phyloP scores from a whole-genome alignment of 1,139 yeast species.

The Nakaseomyces bracarensis region DNA sequence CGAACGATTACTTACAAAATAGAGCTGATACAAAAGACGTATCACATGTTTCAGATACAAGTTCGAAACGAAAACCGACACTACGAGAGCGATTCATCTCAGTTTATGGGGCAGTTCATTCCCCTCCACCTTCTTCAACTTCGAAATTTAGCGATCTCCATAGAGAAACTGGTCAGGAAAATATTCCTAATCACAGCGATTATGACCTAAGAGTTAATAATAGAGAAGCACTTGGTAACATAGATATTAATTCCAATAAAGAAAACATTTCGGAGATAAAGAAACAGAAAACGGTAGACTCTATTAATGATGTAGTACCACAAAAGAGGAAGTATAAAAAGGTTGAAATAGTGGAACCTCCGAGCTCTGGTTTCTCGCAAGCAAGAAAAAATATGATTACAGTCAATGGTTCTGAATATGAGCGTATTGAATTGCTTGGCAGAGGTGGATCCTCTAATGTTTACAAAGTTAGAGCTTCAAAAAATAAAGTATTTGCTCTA shows the following conservation, averaged over 20 bases:
- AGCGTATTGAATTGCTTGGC: constrained; percentile 71
- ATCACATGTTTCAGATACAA: background rate
- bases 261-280: constrained; percentile 9
- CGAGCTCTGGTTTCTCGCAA: constrained; percentile 9
- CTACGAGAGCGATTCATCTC: constrained; percentile 20
- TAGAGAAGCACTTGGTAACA: constrained; percentile 26
- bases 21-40: background rate
- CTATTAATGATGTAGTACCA: constrained; percentile 27
- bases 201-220: constrained; percentile 9
- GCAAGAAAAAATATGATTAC: constrained; percentile 23
- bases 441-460: constrained; percentile 93
- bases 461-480: constrained; percentile 60
- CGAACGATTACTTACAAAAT: background rate
- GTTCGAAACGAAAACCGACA: background rate
- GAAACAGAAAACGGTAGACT: constrained; percentile 5
- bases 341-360: constrained; percentile 27
- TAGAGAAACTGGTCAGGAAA: constrained; percentile 12
- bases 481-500: constrained; percentile 61
- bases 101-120: constrained; percentile 2
- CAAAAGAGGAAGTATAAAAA: constrained; percentile 13
- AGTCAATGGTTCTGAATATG: constrained; percentile 59
- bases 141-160: constrained; percentile 14
- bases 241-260: constrained; percentile 23
- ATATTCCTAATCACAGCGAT: constrained; percentile 5
- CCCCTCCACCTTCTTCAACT: constrained; percentile 3